Conservation (phyloP, 805 yeast genomes). For the Cyberlindnera sargentensis region DNA sequence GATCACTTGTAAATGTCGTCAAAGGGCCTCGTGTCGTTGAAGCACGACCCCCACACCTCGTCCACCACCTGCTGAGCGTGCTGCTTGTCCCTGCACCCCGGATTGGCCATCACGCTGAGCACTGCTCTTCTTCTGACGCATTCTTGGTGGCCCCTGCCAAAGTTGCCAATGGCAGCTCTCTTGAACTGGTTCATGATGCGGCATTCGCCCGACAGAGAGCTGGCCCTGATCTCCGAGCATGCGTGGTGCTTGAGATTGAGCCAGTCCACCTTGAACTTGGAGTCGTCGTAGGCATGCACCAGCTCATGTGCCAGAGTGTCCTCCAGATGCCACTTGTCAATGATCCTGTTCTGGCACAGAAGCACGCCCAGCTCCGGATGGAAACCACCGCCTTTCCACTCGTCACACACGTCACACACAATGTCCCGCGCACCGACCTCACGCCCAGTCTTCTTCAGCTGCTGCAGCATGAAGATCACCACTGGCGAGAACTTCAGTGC, state of each 20-base stretch:
- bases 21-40: slow-evolving; percentile 91
- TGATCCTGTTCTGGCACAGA: slow-evolving; percentile 71
- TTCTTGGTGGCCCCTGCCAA: slow-evolving; percentile 79
- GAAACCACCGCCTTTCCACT: slow-evolving; percentile 83
- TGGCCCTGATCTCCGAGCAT: slow-evolving; percentile 92
- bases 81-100: slow-evolving; percentile 62
- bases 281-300: slow-evolving; percentile 87
- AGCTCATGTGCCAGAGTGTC: slow-evolving; percentile 91
- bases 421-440: slow-evolving; percentile 45
- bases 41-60: slow-evolving; percentile 89
- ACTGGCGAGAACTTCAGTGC: slow-evolving; percentile 74
- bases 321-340: slow-evolving; percentile 72
- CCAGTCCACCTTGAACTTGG: slow-evolving; percentile 86
- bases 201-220: slow-evolving; percentile 91
- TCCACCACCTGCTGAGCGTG: slow-evolving; percentile 77
- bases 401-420: slow-evolving; percentile 78
- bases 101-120: slow-evolving; percentile 79
- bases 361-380: slow-evolving; percentile 85
- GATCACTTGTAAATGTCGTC: slow-evolving; percentile 67
- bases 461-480: slow-evolving; percentile 80
- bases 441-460: slow-evolving; percentile 57
- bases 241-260: slow-evolving; percentile 85
- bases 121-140: slow-evolving; percentile 89
- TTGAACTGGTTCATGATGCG: slow-evolving; percentile 73
- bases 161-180: slow-evolving; percentile 41